phyloP scores from a whole-genome alignment of 768 basidiomycete genomes.

The Podaxis sp. region DNA sequence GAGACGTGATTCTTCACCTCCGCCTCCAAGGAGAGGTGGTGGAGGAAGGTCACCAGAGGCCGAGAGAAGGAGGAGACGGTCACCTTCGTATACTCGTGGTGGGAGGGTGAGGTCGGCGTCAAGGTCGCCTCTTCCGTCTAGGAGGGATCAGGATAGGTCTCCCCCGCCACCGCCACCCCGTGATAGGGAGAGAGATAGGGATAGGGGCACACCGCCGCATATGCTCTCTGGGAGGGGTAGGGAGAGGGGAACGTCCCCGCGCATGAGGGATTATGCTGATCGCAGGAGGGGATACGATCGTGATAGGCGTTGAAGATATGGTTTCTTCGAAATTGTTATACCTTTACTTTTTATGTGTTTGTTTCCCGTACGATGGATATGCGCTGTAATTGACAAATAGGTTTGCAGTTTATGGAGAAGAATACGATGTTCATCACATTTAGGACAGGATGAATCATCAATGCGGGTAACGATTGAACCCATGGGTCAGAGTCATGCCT shows the following conservation, averaged over 20 bases:
- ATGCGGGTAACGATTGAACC: too few species aligned
- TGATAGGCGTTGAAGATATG: slow-evolving; percentile 5
- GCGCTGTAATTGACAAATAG: background rate
- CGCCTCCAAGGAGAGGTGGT: slow-evolving; percentile 16
- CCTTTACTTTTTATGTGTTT: background rate
- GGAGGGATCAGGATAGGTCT: slow-evolving; percentile 13
- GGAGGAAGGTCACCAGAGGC: background rate
- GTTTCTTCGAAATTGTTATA: background rate
- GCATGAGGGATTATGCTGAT: slow-evolving; percentile 5
- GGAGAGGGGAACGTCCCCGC: slow-evolving; percentile 7
- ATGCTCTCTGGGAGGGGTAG: slow-evolving; percentile 5
- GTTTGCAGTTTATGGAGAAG: too few species aligned
- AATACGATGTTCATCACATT: too few species aligned
- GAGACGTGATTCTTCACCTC: slow-evolving; percentile 18
- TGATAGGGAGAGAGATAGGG: slow-evolving; percentile 13
- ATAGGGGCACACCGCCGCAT: slow-evolving; percentile 6
- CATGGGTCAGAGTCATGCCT: too few species aligned
- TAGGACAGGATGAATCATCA: too few species aligned
- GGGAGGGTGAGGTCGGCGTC: slow-evolving; percentile 14
- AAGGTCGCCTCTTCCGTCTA: slow-evolving; percentile 16
- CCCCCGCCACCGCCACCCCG: slow-evolving; percentile 12
- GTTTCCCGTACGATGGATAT: background rate
- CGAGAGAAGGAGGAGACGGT: slow-evolving; percentile 14
- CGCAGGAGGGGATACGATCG: slow-evolving; percentile 3
- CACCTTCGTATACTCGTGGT: slow-evolving; percentile 9